A percentile compares a stretch with the other conserved stretches of the same genome.
Conservation (phyloP, 2,329 filamentous ascomycete species). For the Pseudopyrenochaeta lycopersici region DNA sequence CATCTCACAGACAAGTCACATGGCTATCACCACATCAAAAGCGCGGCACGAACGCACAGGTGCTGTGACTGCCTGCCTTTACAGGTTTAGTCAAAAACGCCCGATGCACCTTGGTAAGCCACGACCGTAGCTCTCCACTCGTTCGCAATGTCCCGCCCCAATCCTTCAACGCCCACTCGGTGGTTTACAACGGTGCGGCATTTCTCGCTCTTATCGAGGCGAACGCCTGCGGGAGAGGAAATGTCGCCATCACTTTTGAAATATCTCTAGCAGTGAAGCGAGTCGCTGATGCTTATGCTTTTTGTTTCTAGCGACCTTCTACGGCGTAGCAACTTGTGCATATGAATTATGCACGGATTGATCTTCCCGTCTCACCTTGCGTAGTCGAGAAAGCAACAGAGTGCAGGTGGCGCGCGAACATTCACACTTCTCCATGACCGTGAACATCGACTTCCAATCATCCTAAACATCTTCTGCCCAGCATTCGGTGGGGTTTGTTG, state of each 20-base stretch:
- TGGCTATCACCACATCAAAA: neutral
- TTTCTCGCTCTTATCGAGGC: neutral
- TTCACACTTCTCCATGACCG: neutral
- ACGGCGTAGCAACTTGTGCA: conserved; percentile 3
- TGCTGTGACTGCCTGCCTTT: conserved; percentile 18
- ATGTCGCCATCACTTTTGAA: neutral
- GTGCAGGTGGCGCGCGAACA: conserved; percentile 4
- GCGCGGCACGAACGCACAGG: conserved; percentile 2
- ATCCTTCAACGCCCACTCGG: conserved; percentile 12
- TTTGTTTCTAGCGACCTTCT: conserved; percentile 10
- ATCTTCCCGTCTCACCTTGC: conserved; percentile 15
- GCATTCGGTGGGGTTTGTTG: neutral
- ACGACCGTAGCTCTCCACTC: conserved; percentile 6
- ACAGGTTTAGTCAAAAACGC: conserved; percentile 15
- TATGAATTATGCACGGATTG: conserved; percentile 6
- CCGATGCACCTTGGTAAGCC: conserved; percentile 18
- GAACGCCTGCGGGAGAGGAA: neutral
- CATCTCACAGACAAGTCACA: conserved; percentile 2
- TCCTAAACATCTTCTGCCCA: neutral
- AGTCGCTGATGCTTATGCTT: conserved; percentile 1
- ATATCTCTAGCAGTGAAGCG: neutral
- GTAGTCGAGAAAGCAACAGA: conserved; percentile 4
- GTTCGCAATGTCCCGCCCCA: conserved; percentile 8
- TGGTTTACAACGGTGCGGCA: conserved; percentile 4
- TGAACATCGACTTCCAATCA: neutral